Conservation (phyloP, 345 rosid species). For the Brassica cretica region DNA sequence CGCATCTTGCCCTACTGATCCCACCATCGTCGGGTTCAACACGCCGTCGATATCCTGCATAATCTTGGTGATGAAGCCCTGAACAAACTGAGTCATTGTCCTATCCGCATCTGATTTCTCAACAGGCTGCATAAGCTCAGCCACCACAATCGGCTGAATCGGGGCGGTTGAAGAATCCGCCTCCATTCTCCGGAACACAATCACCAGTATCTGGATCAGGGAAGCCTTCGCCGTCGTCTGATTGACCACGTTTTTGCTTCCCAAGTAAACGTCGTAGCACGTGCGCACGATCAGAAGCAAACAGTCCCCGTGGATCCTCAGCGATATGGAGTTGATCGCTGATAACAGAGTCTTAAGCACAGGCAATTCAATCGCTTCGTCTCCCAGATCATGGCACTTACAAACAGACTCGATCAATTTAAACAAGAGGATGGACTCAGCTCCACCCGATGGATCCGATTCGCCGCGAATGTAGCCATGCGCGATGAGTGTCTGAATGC, state of each 20-base stretch:
- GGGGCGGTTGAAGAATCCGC: constrained; percentile 93
- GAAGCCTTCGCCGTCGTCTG: constrained; percentile 97
- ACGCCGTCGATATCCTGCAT: constrained; percentile 79
- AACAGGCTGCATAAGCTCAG: constrained; percentile 82
- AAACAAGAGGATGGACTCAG: constrained; percentile 62
- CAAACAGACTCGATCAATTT: constrained; percentile 80
- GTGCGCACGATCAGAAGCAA: constrained; percentile 82
- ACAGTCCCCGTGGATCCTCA: constrained; percentile 90
- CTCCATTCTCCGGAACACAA: constrained; percentile 97
- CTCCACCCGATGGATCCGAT: constrained; percentile 74
- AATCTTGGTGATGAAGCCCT: constrained; percentile 73
- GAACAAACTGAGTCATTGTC: constrained; percentile 81
- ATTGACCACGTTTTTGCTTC: constrained; percentile 88
- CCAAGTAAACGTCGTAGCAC: constrained; percentile 88
- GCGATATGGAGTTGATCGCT: constrained; percentile 78
- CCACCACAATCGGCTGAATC: constrained; percentile 92
- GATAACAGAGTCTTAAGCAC: constrained; percentile 77
- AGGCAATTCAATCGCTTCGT: constrained; percentile 74
- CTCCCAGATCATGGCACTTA: constrained; percentile 78
- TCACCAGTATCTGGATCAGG: constrained; percentile 89
- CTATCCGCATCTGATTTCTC: constrained; percentile 81
- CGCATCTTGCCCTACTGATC: constrained; percentile 52
- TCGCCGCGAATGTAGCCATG: constrained; percentile 93
- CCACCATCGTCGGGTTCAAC: constrained; percentile 52
- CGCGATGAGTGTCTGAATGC: constrained; percentile 86